Evolutionary conservation across 2,329 filamentous ascomycete species (phyloP).

Genomic region (Tolypocladium paradoxum): DNA sequence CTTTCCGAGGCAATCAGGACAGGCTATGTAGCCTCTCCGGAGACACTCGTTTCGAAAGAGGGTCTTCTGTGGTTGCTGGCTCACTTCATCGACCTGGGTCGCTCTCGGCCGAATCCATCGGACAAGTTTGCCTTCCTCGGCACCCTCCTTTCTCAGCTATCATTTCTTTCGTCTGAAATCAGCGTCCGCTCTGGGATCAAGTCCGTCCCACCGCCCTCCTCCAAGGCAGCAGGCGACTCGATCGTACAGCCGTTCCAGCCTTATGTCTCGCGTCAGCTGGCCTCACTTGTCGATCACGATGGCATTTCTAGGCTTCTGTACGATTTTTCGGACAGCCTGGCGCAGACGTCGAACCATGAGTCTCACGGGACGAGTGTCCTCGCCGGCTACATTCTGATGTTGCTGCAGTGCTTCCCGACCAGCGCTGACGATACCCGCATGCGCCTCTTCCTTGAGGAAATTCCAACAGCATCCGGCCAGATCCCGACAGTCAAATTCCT

Average conservation of each 20-base stretch:
- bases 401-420: conserved; percentile 75
- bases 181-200: conserved; percentile 28
- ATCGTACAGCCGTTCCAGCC: conserved; percentile 25
- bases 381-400: conserved; percentile 75
- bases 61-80: conserved; percentile 54
- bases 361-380: conserved; percentile 49
- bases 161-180: conserved; percentile 40
- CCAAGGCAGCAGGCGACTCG: conserved; percentile 9
- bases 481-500: conserved; percentile 56
- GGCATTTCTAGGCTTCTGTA: conserved; percentile 47
- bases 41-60: conserved; percentile 20
- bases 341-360: conserved; percentile 18
- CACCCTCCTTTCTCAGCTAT: conserved; percentile 43
- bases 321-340: conserved; percentile 21
- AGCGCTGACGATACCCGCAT: conserved; percentile 84
- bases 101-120: conserved; percentile 20
- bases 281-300: conserved; percentile 62
- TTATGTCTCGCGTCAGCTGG: conserved; percentile 56
- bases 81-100: conserved; percentile 51
- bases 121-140: conserved; percentile 33
- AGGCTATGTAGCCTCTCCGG: conserved; percentile 17
- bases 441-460: conserved; percentile 63
- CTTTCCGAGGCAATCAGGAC: conserved; percentile 32
- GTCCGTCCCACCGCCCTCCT: conserved; percentile 1
- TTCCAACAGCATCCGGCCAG: conserved; percentile 38